Base-by-base conservation (phyloP, 164 flowering plant genomes). In the Warburgia ugandensis region DNA sequence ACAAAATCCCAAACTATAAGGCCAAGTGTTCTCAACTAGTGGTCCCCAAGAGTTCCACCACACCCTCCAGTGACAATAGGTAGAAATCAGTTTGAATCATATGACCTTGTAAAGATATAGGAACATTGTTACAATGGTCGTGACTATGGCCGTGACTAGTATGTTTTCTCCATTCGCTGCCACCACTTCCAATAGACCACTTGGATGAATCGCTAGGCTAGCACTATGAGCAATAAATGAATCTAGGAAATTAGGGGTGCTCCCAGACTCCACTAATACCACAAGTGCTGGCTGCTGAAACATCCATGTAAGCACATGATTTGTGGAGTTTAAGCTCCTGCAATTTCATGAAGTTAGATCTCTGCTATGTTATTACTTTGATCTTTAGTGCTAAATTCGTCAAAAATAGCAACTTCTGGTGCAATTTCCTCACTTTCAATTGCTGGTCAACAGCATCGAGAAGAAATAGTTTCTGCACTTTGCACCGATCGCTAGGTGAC, bases 41-140 rank as follows among this genome's bases (percentile, higher is more conserved):
- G 33, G n/a, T 29, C 54, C 22, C 54, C 43, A 1, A 50, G 48
- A 54, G 65, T 33, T 28, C 44, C 52, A 27, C 38, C 38, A 22
- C 16, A 31, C 5, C 56, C 46, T 39, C 40, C 23, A 41, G 10
- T 20, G 21, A 0, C 1, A 42, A 29, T 2, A 36, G 14, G 28
- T 33, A 50, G 22, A 50, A 36, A 22, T 50, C 42, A 10, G 36
- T 25, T 14, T 23, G 10, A 3, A 50, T 25, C 14, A 29, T 17
- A 21, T 6, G 28, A 10, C 16, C 26, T 22, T 35, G 44, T 11
- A 50, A 22, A 6, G 36, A 33, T 16, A 50, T 1, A 3, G 13
- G 20, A n/a, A 49, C 40, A n/a, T 16, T 26, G 4, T 30, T 16
- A 29, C 53, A 32, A 23, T 23, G 9, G 0, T 26, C 27, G 0